phyloP scores from a whole-genome alignment of 345 rosid species.

The Carallia brachiata region DNA sequence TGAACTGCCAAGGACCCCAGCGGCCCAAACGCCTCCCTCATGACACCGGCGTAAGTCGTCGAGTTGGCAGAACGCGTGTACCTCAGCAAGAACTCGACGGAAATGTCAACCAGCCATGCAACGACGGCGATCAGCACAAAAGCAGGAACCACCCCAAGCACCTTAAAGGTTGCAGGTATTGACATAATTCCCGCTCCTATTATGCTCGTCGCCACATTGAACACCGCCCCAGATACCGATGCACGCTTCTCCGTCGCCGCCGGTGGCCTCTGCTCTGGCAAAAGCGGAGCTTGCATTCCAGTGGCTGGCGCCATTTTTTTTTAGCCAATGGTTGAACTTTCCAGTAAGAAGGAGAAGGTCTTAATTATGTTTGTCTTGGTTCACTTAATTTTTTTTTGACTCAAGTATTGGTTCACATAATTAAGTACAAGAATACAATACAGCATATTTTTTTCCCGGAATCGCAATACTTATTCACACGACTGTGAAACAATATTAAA shows the following conservation, averaged over 20 bases:
- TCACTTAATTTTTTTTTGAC: conserved; percentile 8
- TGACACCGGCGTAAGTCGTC: conserved; percentile 69
- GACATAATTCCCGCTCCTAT: conserved; percentile 96
- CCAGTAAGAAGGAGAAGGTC: background rate
- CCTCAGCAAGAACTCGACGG: conserved; percentile 73
- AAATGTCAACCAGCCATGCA: conserved; percentile 66
- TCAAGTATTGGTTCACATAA: conserved; percentile 13
- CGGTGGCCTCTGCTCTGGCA: conserved; percentile 32
- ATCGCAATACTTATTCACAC: too few species aligned
- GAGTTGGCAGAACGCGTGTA: conserved; percentile 56
- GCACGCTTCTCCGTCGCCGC: conserved; percentile 25
- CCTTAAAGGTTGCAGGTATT: conserved; percentile 77
- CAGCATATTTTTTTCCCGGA: too few species aligned
- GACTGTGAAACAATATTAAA: too few species aligned
- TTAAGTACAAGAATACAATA: background rate
- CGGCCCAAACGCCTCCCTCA: conserved; percentile 79
- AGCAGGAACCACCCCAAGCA: conserved; percentile 80
- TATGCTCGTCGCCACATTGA: conserved; percentile 79
- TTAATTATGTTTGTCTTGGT: conserved; percentile 22
- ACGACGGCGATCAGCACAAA: conserved; percentile 47
- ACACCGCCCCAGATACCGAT: conserved; percentile 73
- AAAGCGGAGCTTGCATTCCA: conserved; percentile 44
- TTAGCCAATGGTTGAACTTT: background rate
- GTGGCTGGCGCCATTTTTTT: conserved; percentile 46
- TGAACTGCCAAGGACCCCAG: conserved; percentile 59